Percentiles rank a stretch among this genome's conserved stretches.
Evolutionary conservation across 1,284 basidiomycete genomes (phyloP).

Genomic region (Mycena citricolor): DNA sequence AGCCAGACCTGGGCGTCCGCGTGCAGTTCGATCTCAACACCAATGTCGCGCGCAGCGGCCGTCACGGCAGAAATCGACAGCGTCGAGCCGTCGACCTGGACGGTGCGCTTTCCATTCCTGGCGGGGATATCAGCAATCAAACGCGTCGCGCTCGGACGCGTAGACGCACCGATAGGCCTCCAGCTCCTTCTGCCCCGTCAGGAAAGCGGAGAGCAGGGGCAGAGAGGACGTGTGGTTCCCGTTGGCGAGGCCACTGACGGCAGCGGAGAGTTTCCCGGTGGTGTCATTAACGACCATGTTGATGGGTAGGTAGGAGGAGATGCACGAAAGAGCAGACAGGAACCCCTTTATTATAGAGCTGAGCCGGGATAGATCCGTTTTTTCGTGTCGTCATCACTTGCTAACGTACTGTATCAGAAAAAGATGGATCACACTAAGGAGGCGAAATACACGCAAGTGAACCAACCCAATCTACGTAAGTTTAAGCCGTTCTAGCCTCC

Average conservation of each 20-base stretch:
- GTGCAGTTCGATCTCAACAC: slow-evolving; percentile 54
- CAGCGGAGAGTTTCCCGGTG: slow-evolving; percentile 1
- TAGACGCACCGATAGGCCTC: slow-evolving; percentile 39
- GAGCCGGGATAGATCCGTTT: slow-evolving; percentile 13
- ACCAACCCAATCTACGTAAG: too few relatives aligned
- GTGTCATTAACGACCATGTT: slow-evolving; percentile 24
- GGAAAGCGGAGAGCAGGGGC: slow-evolving; percentile 35
- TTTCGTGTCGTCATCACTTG: slow-evolving; percentile 1
- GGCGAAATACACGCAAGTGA: too few relatives aligned
- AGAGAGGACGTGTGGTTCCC: slow-evolving; percentile 8
- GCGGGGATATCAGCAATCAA: background rate
- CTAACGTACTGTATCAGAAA: background rate
- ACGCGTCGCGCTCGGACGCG: background rate
- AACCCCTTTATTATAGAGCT: slow-evolving; percentile 8
- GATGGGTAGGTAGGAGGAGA: background rate
- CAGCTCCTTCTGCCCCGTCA: slow-evolving; percentile 37
- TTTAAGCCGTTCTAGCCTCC: too few relatives aligned
- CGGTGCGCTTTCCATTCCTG: slow-evolving; percentile 43
- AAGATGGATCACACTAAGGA: too few relatives aligned
- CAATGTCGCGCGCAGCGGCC: slow-evolving; percentile 62
- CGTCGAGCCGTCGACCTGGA: slow-evolving; percentile 70
- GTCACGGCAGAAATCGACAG: slow-evolving; percentile 74
- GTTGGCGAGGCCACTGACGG: slow-evolving; percentile 8
- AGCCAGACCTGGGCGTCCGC: slow-evolving; percentile 44
- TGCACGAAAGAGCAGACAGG: background rate